Percentiles rank a stretch among this genome's conserved stretches.
Evolutionary conservation across 2,329 filamentous ascomycete genomes (phyloP).

Genomic region (Colletotrichum filicis): DNA sequence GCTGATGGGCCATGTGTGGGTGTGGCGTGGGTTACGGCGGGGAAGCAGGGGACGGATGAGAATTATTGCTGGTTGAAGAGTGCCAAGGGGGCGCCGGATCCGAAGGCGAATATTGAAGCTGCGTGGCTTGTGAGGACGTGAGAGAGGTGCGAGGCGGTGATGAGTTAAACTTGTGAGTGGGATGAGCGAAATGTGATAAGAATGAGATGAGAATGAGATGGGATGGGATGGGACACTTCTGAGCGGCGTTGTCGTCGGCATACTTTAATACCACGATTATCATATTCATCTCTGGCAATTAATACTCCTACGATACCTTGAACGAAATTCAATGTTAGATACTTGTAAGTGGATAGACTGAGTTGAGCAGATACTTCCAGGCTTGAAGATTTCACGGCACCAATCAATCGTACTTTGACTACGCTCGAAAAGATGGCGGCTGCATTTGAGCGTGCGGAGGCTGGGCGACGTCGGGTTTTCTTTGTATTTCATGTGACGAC

Average conservation of each 20-base stretch:
- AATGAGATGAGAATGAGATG: background rate
- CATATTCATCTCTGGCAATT: background rate
- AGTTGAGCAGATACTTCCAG: too few relatives aligned
- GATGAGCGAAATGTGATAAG: background rate
- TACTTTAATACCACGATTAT: background rate
- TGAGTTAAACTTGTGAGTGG: background rate
- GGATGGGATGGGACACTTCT: background rate
- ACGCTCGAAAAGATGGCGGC: too few relatives aligned
- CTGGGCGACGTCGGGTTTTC: too few relatives aligned
- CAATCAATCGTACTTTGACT: too few relatives aligned
- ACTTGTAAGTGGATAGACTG: too few relatives aligned
- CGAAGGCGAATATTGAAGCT: conserved; percentile 11
- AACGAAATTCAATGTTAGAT: too few relatives aligned
- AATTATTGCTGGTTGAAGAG: conserved; percentile 39
- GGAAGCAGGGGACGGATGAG: conserved; percentile 35
- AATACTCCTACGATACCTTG: too few relatives aligned
- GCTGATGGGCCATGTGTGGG: conserved; percentile 34
- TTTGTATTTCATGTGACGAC: too few relatives aligned
- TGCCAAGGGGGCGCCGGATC: conserved; percentile 18
- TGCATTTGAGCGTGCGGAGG: too few relatives aligned
- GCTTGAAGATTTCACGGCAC: too few relatives aligned
- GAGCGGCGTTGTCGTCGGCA: background rate
- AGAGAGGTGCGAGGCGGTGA: background rate
- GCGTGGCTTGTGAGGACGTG: conserved; percentile 15
- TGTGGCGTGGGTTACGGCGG: conserved; percentile 37